Evolutionary conservation across 106 monocot genomes (phyloP).

Genomic region (Posidonia australis): DNA sequence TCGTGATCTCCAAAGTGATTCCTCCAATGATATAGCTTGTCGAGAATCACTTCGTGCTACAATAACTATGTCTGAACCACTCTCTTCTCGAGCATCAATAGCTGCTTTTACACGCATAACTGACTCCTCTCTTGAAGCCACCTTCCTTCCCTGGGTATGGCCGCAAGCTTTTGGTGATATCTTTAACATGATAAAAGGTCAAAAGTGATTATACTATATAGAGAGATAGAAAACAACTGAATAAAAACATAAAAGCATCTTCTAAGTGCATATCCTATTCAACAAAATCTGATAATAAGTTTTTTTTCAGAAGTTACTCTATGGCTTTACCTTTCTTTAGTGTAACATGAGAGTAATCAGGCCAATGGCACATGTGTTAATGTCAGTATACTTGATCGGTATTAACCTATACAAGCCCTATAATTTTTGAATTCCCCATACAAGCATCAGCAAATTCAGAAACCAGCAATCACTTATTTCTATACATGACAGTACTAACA

Average conservation of each 20-base stretch:
- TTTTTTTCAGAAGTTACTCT: too few species aligned
- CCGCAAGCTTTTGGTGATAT: conserved; percentile 97
- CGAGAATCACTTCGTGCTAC: conserved; percentile 84
- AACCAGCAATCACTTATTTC: too few species aligned
- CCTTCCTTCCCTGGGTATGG: conserved; percentile 87
- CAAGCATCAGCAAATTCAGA: too few species aligned
- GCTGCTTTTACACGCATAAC: conserved; percentile 87
- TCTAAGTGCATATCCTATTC: too few species aligned
- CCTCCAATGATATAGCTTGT: conserved; percentile 82
- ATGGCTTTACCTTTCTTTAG: too few species aligned
- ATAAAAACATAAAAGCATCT: not conserved
- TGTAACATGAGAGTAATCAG: too few species aligned
- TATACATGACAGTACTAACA: too few species aligned
- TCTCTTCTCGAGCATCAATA: conserved; percentile 82
- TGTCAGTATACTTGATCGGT: too few species aligned
- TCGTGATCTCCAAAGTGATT: conserved; percentile 74
- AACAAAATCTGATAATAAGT: too few species aligned
- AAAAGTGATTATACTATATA: not conserved
- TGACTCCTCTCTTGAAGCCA: conserved; percentile 82
- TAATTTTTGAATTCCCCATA: too few species aligned
- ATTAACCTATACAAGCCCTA: too few species aligned
- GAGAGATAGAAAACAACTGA: not conserved
- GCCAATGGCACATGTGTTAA: too few species aligned
- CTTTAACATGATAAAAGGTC: conserved; percentile 24
- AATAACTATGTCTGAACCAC: conserved; percentile 92